These are phyloP conservation scores for Cladosporium oxysporum DNA, from an alignment of 2,329 filamentous ascomycete species.

Conservation along the genomic window DNA sequence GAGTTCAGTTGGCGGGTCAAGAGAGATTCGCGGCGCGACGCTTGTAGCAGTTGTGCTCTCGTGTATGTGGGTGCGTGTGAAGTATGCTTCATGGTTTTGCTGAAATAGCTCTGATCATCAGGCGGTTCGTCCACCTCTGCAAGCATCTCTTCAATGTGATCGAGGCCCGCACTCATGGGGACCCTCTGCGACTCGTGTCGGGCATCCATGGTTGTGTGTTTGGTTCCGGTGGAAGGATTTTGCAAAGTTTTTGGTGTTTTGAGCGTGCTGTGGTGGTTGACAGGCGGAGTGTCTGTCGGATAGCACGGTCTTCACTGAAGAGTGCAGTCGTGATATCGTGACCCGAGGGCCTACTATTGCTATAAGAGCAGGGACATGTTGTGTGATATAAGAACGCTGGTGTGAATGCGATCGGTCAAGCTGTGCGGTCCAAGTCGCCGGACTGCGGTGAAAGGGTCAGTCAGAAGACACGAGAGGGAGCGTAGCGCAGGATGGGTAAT, in stretches of 20 bases:
- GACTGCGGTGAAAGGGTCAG: conserved; percentile 10
- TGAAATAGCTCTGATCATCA: conserved; percentile 52
- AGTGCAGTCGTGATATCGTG: conserved; percentile 18
- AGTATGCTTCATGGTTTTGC: conserved; percentile 30
- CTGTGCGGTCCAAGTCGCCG: neutral
- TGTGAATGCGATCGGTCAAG: conserved; percentile 8
- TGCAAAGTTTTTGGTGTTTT: conserved; percentile 7
- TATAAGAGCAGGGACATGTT: conserved; percentile 22
- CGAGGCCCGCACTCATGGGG: conserved; percentile 29
- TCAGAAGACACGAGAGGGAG: neutral
- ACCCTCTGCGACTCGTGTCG: conserved; percentile 22
- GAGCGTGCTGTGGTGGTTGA: neutral
- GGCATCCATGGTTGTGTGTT: conserved; percentile 24
- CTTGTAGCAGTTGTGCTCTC: conserved; percentile 51
- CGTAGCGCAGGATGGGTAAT: neutral
- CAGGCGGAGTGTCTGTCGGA: conserved; percentile 5
- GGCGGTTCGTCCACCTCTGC: conserved; percentile 88
- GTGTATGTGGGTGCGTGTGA: conserved; percentile 40
- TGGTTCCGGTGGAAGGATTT: neutral
- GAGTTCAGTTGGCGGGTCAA: conserved; percentile 78
- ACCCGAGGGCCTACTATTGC: conserved; percentile 24
- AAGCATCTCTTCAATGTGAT: conserved; percentile 59
- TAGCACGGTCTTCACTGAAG: conserved; percentile 12
- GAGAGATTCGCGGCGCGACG: conserved; percentile 72
- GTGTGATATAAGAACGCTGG: conserved; percentile 9